Evolutionary conservation across 306 rosid genomes (phyloP), one percentile per base, ranked within the genome.

Genomic region (Gastrolobium bilobum): DNA sequence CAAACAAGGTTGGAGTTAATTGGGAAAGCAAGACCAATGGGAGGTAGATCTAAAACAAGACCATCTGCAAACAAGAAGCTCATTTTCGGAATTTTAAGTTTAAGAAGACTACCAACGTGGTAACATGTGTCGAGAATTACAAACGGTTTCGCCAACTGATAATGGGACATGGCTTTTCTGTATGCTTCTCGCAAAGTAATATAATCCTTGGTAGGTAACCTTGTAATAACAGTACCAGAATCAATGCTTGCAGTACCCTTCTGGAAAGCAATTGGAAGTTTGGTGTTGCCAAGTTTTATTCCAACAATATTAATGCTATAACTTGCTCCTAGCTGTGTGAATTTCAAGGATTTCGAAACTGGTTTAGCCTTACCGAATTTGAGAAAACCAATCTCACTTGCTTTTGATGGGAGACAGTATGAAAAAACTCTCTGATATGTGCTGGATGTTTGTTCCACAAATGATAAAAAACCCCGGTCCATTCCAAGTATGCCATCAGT

Each of bases 171-270:
- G 7, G 66, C 66, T 60, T 60, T 60, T 60, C 65, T 10, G 10
- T 59, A 59, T 9, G 65, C 65, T 29, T 59, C 15, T 31, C 65
- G 14, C 65, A 59, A 10, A 30, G 5, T 59, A 60, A 11, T 13
- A 35, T 34, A 60, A 34, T 60, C 66, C 43, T 11, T 60, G 43
- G 43, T 4, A 33, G 66, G 66, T 60, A 60, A 34, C 26, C 20
- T 4, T 10, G 66, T 10, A 60, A 60, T 33, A 0, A 35, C 13
- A 11, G 44, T 3, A 60, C 66, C 66, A 33, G 66, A 60, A 60
- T 60, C 66, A 60, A 60, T 60, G 66, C 5, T 4, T 60, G 66
- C 66, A 33, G 20, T 7, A 34, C 42, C 66, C 66, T 60, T 60
- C 9, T 60, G 34, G 11, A 60, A 14, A 10, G 66, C 3, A 33